Evolutionary conservation across 495 filamentous ascomycete genomes (phyloP).

Genomic region (Xylaria sp.): DNA sequence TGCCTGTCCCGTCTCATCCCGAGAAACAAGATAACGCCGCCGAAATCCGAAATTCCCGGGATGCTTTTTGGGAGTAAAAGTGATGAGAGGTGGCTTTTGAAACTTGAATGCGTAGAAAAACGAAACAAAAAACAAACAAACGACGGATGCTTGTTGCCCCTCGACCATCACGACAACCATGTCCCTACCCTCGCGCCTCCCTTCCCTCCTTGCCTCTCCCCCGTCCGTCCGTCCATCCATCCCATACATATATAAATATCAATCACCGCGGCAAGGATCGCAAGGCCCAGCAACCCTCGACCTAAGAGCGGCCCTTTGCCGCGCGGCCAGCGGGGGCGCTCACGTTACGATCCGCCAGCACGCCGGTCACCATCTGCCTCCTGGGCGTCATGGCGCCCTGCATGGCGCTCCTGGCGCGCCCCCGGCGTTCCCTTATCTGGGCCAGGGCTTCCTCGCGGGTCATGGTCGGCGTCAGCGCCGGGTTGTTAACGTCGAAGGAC

Average conservation of each 20-base stretch:
- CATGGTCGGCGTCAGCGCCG: constrained; percentile 61
- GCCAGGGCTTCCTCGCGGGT: constrained; percentile 64
- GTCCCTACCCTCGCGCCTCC: background rate
- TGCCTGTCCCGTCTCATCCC: background rate
- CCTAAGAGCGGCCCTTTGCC: constrained; percentile 37
- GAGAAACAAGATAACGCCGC: background rate
- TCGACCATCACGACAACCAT: background rate
- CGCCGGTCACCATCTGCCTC: constrained; percentile 46
- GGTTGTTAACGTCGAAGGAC: constrained; percentile 56
- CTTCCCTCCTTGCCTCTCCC: too few relatives aligned
- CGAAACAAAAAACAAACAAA: background rate
- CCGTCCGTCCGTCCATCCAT: background rate
- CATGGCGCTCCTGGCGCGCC: constrained; percentile 53
- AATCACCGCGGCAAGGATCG: constrained; percentile 11
- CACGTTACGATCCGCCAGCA: constrained; percentile 45
- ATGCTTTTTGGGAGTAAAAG: background rate
- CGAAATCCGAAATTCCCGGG: background rate
- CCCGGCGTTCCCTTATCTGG: constrained; percentile 60
- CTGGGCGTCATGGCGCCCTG: constrained; percentile 52
- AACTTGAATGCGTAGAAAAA: background rate
- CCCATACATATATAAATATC: background rate
- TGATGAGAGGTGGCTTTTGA: background rate
- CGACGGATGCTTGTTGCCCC: background rate
- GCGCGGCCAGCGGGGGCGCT: constrained; percentile 49
- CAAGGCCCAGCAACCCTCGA: constrained; percentile 1